Base-by-base conservation (phyloP, 768 basidiomycete genomes). In the Boletellus emodensis region DNA sequence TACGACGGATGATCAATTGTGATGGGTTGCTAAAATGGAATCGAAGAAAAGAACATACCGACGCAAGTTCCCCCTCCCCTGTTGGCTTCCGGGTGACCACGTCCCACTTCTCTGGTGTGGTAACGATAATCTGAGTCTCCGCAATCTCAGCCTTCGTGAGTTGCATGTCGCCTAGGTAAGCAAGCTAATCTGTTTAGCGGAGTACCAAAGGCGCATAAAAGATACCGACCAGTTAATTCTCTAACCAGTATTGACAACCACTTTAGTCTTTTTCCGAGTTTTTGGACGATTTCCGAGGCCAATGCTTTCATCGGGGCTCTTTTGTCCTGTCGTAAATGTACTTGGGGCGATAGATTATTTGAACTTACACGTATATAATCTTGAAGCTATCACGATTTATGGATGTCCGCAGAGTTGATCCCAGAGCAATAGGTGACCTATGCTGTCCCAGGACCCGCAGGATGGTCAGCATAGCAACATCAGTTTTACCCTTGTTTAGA, bases 31-130 rank as follows among this genome's bases (percentile, higher is more conserved):
- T 17, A 15, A 39, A 32, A 44, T 17, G 11, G 9, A 40, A 9
- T 11, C 11, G 9, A 43, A 28, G 40, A 34, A 14, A n/a, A 33
- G 49, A 39, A 66, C 86, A 49, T 55, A 94, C 94, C 44, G 91
- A 87, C 32, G 90, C 90, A n/a, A 98, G 74, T 65, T 98, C 94
- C 12, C 94, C 95, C 71, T 98, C 96, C 8, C 94, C 94, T 1
- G 89, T 93, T 1, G 95, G 93, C 65, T 96, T 98, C 54, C 96
- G 75, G 9, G 96, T 99, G 3, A 99, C 96, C 0, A 99, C 96
- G 58, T 98, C 96, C 96, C 96, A 99, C 68, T 99, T 99, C 67
- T 99, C 96, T 0, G 96, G 96, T 1, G 96, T 99, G 2, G 96
- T 99, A 7, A 99, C 94, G 51, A 99, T 98, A 40, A 99, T 86